A percentile compares a stretch with the other conserved stretches of the same genome.
These are phyloP conservation scores for Hericium coralloides DNA, from an alignment of 768 basidiomycete genomes.

Conservation along the genomic window DNA sequence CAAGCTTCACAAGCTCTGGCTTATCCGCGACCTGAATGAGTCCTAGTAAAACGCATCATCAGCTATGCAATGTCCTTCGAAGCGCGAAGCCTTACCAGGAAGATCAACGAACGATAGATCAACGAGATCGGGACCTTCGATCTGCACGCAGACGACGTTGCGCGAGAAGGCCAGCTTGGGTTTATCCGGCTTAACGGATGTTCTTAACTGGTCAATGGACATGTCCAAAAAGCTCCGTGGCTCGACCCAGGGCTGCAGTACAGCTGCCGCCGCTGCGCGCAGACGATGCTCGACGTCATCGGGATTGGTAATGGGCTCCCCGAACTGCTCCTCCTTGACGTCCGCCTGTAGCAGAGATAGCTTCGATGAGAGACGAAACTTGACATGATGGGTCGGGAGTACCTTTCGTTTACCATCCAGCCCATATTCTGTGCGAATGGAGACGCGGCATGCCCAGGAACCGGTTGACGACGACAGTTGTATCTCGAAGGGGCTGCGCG, in stretches of 20 bases:
- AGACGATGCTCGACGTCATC: slow-evolving; percentile 42
- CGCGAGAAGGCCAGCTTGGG: slow-evolving; percentile 14
- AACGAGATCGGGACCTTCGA: slow-evolving; percentile 17
- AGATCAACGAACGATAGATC: slow-evolving; percentile 22
- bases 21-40: slow-evolving; percentile 41
- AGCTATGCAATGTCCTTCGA: background rate
- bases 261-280: slow-evolving; percentile 51
- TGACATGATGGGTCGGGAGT: background rate
- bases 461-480: slow-evolving; percentile 6
- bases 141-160: slow-evolving; percentile 21
- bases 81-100: slow-evolving; percentile 10
- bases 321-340: slow-evolving; percentile 30
- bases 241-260: slow-evolving; percentile 36
- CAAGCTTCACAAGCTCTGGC: slow-evolving; percentile 31
- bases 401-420: slow-evolving; percentile 15
- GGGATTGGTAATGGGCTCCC: slow-evolving; percentile 31
- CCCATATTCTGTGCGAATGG: slow-evolving; percentile 34
- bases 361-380: too few species aligned
- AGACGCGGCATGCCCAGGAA: slow-evolving; percentile 26
- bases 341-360: slow-evolving; percentile 2
- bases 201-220: background rate
- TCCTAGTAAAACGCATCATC: slow-evolving; percentile 21
- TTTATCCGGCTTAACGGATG: background rate
- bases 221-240: slow-evolving; percentile 15
- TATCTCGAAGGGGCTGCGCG: background rate